Base-by-base conservation (phyloP, 768 basidiomycete genomes). In the Leccinum arenicola region DNA sequence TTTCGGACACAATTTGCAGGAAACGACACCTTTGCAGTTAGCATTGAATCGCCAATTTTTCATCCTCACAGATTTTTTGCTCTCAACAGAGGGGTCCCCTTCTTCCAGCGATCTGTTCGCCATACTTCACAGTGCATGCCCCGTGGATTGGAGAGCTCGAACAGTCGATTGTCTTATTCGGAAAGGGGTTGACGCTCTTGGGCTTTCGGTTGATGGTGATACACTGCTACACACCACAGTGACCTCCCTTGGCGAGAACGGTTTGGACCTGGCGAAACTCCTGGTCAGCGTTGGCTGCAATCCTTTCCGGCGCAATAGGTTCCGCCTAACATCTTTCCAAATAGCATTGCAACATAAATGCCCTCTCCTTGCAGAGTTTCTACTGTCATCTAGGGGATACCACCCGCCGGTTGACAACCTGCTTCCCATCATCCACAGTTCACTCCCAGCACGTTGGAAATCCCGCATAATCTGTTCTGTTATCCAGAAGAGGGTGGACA, bases 251-350 rank as follows among this genome's bases (percentile, higher is more conserved):
- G 31, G 15, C 2, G 55, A 52, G 11, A 3, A 1, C 8, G 52
- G 21, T 14, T 14, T 58, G 11, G 29, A 45, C 12, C 19, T 27
- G 15, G 50, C 21, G 3, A 35, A 29, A 11, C 14, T n/a, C 6
- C 57, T 60, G 7, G 35, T 52, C 23, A 17, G 21, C 4, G 35
- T 17, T 52, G 57, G 48, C 4, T 60, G 45, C n/a, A 27, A 58
- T 7, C 31, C 12, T 47, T 47, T 47, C 45, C 9, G 10, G 21
- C 45, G 45, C 5, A 47, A 47, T 47, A 11, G 4, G 21, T 4
- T 6, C 4, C 6, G 45, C 7, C 3, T 19, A 11, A 47, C 21
- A 11, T 47, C 45, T 21, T 21, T 47, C 45, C 10, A 21, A 4
- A 0, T 12, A 9, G 45, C 45, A 21, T 47, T 47, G 45, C n/a